Percentiles rank a stretch among this genome's conserved stretches.
These are phyloP conservation scores for Irpex sp. DNA, from an alignment of 1,284 basidiomycete species.

Conservation along the genomic window DNA sequence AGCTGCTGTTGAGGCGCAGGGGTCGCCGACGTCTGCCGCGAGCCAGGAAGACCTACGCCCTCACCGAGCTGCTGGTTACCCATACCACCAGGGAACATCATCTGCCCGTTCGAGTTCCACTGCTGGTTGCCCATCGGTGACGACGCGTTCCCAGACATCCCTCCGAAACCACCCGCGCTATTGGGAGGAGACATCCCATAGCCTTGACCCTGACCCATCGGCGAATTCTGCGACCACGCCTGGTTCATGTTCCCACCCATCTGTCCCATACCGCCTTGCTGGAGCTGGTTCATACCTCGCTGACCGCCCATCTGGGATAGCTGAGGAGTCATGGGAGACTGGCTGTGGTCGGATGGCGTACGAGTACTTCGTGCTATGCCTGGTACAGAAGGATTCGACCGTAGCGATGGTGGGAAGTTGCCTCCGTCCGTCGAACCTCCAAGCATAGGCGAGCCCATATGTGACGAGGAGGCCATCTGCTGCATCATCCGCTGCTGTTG, in stretches of 20 bases:
- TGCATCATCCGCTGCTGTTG: conserved; percentile 35
- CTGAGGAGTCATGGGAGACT: conserved; percentile 54
- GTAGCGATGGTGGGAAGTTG: conserved; percentile 27
- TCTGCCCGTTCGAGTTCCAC: conserved; percentile 15
- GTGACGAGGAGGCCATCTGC: conserved; percentile 31
- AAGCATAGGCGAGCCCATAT: conserved; percentile 20
- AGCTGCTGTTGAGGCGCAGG: conserved; percentile 24
- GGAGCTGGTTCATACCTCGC: conserved; percentile 35
- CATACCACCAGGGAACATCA: not conserved
- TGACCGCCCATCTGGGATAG: conserved; percentile 32
- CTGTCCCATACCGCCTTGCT: conserved; percentile 16
- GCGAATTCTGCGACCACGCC: conserved; percentile 16
- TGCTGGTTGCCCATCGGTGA: conserved; percentile 18
- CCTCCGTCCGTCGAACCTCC: conserved; percentile 17
- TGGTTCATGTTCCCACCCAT: conserved; percentile 15
- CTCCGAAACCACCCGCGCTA: conserved; percentile 15
- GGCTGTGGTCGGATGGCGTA: conserved; percentile 59
- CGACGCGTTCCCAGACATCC: conserved; percentile 15
- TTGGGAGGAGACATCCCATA: conserved; percentile 37
- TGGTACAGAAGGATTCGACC: conserved; percentile 55
- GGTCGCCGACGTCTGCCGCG: conserved; percentile 23
- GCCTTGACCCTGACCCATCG: conserved; percentile 24
- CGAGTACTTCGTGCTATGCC: conserved; percentile 66
- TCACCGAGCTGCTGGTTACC: not conserved
- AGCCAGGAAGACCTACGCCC: conserved; percentile 13